Evolutionary conservation across 495 filamentous ascomycete genomes (phyloP), one percentile per base, ranked within the genome.

Genomic region (Elaphomyces granulatus): DNA sequence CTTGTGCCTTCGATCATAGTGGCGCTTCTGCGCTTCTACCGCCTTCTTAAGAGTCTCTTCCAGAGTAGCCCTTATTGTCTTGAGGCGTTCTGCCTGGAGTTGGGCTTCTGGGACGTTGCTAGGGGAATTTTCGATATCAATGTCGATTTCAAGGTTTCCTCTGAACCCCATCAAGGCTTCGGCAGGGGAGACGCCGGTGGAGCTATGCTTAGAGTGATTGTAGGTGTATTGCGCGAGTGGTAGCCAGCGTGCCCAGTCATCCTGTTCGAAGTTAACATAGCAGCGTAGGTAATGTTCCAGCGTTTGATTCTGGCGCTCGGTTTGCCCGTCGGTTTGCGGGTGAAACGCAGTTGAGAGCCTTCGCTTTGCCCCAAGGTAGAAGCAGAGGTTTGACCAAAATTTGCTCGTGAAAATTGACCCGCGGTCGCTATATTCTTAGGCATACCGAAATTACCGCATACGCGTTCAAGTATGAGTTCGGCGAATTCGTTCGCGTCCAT

Each of bases 221-320:
- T 40, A 40, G 1, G 30, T 9, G 15, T 26, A 40, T 33, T 55
- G 14, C 1, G 47, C 47, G 3, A 56, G 8, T 3, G 26, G 32
- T 31, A 58, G 18, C 4, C 48, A 28, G 10, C 18, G 4, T 31
- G 36, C 32, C 40, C 32, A 54, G 26, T 58, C 46, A 15, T 45
- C 21, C 33, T 58, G 36, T 28, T 45, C 17, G 14, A 45, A 44
- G 31, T 54, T 54, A 6, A 20, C 19, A 32, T 49, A 56, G 2
- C 15, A 32, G 18, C 31, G 23, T 6, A 56, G 20, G 18, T 52
- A 58, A 2, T 38, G 8, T 39, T 58, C 43, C 2, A 58, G 8
- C 0, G 31, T 37, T 30, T 52, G 30, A 28, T 55, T 55, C 32
- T 44, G 15, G 3, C 19, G 0, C 18, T 53, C 37, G 4, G 36